Evolutionary conservation across 2,329 filamentous ascomycete species (phyloP), one percentile per base, ranked within the genome.

Genomic region (Exophiala sideris): DNA sequence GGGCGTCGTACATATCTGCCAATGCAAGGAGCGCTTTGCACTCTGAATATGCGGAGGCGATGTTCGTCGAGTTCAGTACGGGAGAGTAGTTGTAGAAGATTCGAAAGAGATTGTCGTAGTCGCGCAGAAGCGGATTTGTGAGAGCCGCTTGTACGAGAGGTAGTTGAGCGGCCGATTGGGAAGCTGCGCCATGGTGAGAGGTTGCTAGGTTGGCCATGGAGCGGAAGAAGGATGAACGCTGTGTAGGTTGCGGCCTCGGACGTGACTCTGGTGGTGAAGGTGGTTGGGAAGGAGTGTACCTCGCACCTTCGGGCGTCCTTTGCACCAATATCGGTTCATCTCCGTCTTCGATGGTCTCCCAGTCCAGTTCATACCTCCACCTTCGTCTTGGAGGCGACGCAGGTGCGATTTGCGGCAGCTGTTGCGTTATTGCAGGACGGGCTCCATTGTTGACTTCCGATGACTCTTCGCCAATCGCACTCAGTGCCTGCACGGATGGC

Each of bases 1-100:
- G 80, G 11, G 91, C 90, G 68, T 96, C 91, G 74, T 96, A 96
- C 76, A 94, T 89, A 71, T 96, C 91, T n/a, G 91, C 92, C 14
- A 96, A 79, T 10, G 84, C 83, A 38, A 97, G 81, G 2, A 97
- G 81, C 10, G 89, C 87, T 72, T 96, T 96, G 80, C 90, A 96
- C 71, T 96, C 90, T 40, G 94, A 86, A 67, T 96, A 96, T 20
- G 91, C 91, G 57, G 91, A 87, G 50, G 91, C 90, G 60, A 97
- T 95, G 69, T 94, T 95, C 69, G 94, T 80, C 21, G 83, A 81
- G 71, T 96, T 91, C 32, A 97, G 80, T 0, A 84, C 68, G 0
- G 92, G 92, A 0, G 90, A 77, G 69, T 95, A 89, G 70, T 96
- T 96, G 78, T 97, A 97, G 76, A 96, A 96, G 58, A 94, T 87